Conservation (phyloP, 169 alveolate genomes). For the Theileria orientalis region DNA sequence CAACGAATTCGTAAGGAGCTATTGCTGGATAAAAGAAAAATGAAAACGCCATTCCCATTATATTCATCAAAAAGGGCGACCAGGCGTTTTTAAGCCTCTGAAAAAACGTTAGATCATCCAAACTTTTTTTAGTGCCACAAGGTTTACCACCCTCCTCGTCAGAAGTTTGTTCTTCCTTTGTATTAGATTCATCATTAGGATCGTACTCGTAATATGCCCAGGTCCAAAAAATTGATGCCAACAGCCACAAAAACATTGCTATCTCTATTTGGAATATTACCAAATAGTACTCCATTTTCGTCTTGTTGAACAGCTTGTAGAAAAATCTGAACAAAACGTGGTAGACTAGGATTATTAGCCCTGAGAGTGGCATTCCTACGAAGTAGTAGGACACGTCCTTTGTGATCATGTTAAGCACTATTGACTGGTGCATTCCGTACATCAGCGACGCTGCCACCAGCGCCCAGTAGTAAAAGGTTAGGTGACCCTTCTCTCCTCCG, state of each 20-base stretch:
- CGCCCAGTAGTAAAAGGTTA: constrained; percentile 22
- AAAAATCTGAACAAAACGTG: neutral
- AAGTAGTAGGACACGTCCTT: constrained; percentile 10
- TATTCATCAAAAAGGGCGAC: constrained; percentile 20
- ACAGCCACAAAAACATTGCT: neutral
- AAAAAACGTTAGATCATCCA: neutral
- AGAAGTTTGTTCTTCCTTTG: no score
- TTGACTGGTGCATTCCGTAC: constrained; percentile 6
- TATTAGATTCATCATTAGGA: neutral
- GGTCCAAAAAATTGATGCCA: constrained; percentile 35
- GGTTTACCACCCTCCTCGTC: no score
- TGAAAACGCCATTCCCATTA: neutral
- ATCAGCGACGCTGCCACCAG: neutral
- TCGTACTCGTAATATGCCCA: neutral
- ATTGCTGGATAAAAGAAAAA: constrained; percentile 18
- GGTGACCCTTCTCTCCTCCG: constrained; percentile 21
- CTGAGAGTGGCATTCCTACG: constrained; percentile 31
- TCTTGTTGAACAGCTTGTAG: neutral
- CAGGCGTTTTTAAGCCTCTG: neutral
- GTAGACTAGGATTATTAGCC: neutral
- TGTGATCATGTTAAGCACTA: neutral
- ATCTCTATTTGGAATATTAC: constrained; percentile 10
- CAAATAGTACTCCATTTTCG: neutral
- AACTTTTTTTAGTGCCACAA: neutral
- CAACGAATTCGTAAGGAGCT: constrained; percentile 28